Conservation (phyloP, 2,329 filamentous ascomycete species). For the Pseudogymnoascus sp. region DNA sequence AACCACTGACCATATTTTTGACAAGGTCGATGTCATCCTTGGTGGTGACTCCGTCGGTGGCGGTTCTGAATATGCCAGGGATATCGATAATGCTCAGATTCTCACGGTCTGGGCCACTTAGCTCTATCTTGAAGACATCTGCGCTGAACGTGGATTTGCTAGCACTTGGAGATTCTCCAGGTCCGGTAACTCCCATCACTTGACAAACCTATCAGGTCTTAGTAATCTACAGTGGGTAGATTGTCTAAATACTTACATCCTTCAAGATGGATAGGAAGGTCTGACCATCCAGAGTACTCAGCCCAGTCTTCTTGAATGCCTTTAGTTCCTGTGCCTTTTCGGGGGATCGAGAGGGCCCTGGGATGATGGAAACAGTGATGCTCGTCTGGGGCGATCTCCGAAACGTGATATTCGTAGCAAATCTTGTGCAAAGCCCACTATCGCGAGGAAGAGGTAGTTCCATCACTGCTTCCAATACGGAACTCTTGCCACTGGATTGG, state of each 20-base stretch:
- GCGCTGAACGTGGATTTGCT: conserved; percentile 14
- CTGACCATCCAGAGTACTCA: conserved; percentile 10
- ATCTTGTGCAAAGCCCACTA: conserved; percentile 34
- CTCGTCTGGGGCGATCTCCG: conserved; percentile 23
- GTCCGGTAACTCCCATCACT: conserved; percentile 14
- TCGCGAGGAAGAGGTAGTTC: conserved; percentile 32
- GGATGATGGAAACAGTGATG: conserved; percentile 17
- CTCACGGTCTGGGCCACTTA: conserved; percentile 30
- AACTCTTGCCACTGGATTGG: conserved; percentile 32
- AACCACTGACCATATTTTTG: conserved; percentile 37
- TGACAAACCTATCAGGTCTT: conserved; percentile 10
- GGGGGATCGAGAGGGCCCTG: not conserved
- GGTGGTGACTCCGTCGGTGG: conserved; percentile 20
- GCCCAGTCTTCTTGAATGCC: conserved; percentile 5
- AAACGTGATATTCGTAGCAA: conserved; percentile 34
- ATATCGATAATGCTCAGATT: conserved; percentile 52
- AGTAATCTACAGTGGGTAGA: not conserved
- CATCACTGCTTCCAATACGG: conserved; percentile 28
- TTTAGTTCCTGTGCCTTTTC: not conserved
- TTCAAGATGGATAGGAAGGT: conserved; percentile 13
- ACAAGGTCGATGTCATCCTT: conserved; percentile 38
- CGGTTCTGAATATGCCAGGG: conserved; percentile 44
- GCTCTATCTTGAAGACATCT: conserved; percentile 19
- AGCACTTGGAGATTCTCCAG: conserved; percentile 1
- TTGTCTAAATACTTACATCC: conserved; percentile 10